Evolutionary conservation across 306 rosid species (phyloP).

Genomic region (Fragaria ananassa): DNA sequence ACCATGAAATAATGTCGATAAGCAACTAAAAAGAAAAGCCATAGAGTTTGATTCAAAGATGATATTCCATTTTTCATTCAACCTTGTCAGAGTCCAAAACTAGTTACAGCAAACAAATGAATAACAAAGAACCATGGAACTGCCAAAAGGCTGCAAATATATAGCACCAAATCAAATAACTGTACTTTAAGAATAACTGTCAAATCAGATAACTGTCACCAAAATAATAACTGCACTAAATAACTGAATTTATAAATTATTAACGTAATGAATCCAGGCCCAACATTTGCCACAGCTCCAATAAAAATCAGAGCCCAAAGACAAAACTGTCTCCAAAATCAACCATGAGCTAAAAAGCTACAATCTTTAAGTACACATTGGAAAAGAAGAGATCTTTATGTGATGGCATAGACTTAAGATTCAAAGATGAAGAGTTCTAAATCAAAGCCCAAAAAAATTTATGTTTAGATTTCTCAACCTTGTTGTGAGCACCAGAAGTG

Average conservation of each 20-base stretch:
- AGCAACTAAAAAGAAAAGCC: not conserved
- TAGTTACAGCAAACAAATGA: not conserved
- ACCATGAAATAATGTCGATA: not conserved
- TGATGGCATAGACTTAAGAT: not conserved
- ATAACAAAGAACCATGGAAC: not conserved
- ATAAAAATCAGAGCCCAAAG: not conserved
- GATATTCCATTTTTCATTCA: constrained; percentile 21
- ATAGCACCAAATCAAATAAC: not conserved
- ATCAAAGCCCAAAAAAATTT: too few relatives aligned
- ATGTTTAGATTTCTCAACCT: constrained; percentile 5
- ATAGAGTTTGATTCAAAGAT: not conserved
- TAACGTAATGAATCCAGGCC: not conserved
- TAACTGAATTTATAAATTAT: not conserved
- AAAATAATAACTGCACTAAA: not conserved
- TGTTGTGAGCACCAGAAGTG: constrained; percentile 8
- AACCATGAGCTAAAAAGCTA: not conserved
- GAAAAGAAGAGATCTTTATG: not conserved
- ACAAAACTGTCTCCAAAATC: not conserved
- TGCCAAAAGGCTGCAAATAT: not conserved
- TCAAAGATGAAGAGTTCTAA: not conserved
- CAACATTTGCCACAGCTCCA: not conserved
- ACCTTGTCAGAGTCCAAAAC: constrained; percentile 33
- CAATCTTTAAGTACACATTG: not conserved
- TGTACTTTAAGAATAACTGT: not conserved
- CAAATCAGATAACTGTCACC: not conserved